Conservation (phyloP, 371 early-diverging fungal species). For the Capillidium rhysosporum region DNA sequence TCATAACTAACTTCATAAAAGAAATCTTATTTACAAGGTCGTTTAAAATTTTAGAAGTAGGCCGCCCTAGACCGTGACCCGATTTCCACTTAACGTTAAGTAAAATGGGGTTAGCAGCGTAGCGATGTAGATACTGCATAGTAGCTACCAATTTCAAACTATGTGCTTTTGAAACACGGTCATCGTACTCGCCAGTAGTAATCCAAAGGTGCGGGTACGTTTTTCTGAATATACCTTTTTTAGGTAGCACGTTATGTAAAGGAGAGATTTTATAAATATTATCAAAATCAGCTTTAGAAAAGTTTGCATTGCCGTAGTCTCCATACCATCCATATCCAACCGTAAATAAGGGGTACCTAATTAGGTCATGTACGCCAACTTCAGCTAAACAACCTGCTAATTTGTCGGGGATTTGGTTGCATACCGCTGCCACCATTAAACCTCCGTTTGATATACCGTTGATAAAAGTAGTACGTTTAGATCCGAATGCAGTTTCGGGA, state of each 20-base stretch:
- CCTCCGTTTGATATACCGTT: slow-evolving; percentile 58
- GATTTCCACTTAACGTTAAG: background rate
- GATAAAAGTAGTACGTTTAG: slow-evolving; percentile 21
- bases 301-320: slow-evolving; percentile 27
- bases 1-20: too few species aligned
- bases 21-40: too few species aligned
- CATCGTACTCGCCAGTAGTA: slow-evolving; percentile 23
- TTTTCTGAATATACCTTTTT: background rate
- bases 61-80: background rate
- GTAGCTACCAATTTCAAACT: slow-evolving; percentile 34
- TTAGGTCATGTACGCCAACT: slow-evolving; percentile 28
- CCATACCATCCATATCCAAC: slow-evolving; percentile 24
- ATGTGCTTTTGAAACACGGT: slow-evolving; percentile 23
- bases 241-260: slow-evolving; percentile 28
- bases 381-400: slow-evolving; percentile 23
- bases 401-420: slow-evolving; percentile 21
- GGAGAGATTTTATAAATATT: slow-evolving; percentile 29
- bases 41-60: too few species aligned
- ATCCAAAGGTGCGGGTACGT: slow-evolving; percentile 23
- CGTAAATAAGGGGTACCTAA: slow-evolving; percentile 32
- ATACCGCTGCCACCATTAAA: slow-evolving; percentile 16
- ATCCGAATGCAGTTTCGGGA: slow-evolving; percentile 17
- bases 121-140: slow-evolving; percentile 21
- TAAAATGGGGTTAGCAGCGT: slow-evolving; percentile 17
- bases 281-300: slow-evolving; percentile 16